phyloP scores from a whole-genome alignment of 108 stramenopile species.

The Nitzschia palea region DNA sequence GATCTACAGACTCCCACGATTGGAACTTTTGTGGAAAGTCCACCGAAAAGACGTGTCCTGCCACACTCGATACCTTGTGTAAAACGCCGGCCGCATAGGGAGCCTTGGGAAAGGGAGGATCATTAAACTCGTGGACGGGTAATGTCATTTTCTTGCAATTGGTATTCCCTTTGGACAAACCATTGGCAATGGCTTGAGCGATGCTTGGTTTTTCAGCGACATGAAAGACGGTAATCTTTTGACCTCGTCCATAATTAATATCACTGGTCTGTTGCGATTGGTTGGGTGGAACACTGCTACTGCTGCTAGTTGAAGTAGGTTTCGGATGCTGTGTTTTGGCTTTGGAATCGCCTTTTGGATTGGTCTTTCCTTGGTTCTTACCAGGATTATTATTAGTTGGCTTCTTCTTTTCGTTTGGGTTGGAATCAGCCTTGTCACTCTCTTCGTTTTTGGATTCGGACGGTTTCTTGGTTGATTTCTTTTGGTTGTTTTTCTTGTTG shows the following conservation, averaged over 20 bases:
- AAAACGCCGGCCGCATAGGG: constrained; percentile 53
- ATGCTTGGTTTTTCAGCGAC: constrained; percentile 88
- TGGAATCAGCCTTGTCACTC: background rate
- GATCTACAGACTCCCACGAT: constrained; percentile 91
- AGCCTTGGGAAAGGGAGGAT: constrained; percentile 69
- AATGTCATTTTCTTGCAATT: constrained; percentile 31
- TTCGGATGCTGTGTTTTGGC: background rate
- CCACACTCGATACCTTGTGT: constrained; percentile 89
- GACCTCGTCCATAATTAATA: constrained; percentile 69
- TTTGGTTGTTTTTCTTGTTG: background rate
- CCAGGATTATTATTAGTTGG: constrained; percentile 20
- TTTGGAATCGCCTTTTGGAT: constrained; percentile 4
- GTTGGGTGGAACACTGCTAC: constrained; percentile 63
- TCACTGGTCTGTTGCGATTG: constrained; percentile 85
- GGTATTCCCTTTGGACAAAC: constrained; percentile 37
- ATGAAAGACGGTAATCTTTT: constrained; percentile 68
- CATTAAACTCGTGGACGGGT: constrained; percentile 70
- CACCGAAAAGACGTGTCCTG: constrained; percentile 93
- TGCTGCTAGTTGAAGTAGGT: constrained; percentile 9
- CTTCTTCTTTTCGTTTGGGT: constrained; percentile 19
- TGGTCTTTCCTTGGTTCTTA: constrained; percentile 17
- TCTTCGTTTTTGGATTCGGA: constrained; percentile 8
- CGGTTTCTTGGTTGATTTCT: background rate
- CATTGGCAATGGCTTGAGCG: constrained; percentile 81
- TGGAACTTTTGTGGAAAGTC: constrained; percentile 90